Conservation (phyloP, 306 rosid genomes). For the Abrus pulchellus region DNA sequence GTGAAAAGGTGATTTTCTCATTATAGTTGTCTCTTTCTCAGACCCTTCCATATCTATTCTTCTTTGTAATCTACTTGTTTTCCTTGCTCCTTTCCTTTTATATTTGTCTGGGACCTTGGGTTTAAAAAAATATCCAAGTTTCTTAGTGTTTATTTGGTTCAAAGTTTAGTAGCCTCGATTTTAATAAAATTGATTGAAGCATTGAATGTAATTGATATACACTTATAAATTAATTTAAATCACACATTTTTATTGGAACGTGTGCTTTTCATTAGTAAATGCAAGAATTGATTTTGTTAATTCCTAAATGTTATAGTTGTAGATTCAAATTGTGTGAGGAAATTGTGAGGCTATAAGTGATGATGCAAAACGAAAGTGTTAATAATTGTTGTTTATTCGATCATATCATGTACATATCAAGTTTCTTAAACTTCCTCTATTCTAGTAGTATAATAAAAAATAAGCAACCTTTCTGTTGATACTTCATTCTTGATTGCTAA, state of each 20-base stretch:
- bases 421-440: slow-evolving; percentile 6
- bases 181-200: no score
- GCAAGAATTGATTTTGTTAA: neutral
- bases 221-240: no score
- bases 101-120: neutral
- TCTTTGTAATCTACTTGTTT: neutral
- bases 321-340: slow-evolving; percentile 17
- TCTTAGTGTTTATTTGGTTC: neutral
- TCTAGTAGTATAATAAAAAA: slow-evolving; percentile 18
- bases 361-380: slow-evolving; percentile 8
- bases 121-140: slow-evolving; percentile 10
- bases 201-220: no score
- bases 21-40: neutral
- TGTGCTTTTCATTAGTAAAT: no score
- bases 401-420: slow-evolving; percentile 3
- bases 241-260: no score
- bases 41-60: neutral
- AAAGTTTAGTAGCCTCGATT: no score
- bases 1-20: neutral
- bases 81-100: slow-evolving; percentile 7
- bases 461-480: slow-evolving; percentile 3
- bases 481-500: slow-evolving; percentile 11
- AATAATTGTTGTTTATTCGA: slow-evolving; percentile 8
- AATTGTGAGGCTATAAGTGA: slow-evolving; percentile 18
- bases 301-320: neutral